Conservation (phyloP, 2,329 filamentous ascomycete genomes). For the Xylariales sp. region DNA sequence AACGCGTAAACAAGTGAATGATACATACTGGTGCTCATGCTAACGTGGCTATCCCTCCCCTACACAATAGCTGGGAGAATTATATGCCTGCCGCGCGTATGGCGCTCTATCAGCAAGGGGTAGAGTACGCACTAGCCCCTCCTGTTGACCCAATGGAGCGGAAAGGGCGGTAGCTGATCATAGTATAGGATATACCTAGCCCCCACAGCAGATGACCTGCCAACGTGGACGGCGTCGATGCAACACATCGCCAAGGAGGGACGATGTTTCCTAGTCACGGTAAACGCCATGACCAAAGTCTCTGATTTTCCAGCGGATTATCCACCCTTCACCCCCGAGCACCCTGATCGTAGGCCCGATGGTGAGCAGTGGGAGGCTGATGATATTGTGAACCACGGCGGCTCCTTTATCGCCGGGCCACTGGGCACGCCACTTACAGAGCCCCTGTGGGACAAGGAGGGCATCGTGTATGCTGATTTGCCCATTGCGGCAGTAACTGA, state of each 20-base stretch:
- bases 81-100: constrained; percentile 58
- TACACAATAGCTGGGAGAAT: constrained; percentile 54
- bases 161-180: constrained; percentile 15
- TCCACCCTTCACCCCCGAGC: constrained; percentile 54
- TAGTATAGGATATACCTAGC: constrained; percentile 49
- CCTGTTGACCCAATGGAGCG: too few relatives aligned
- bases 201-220: constrained; percentile 50
- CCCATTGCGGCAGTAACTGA: constrained; percentile 52
- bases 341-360: constrained; percentile 54
- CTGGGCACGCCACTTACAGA: constrained; percentile 54
- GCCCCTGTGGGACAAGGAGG: constrained; percentile 55
- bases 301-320: constrained; percentile 57
- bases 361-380: constrained; percentile 52
- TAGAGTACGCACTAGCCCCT: constrained; percentile 50
- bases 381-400: constrained; percentile 55
- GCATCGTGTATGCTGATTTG: constrained; percentile 54
- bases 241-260: constrained; percentile 60
- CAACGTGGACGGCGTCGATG: constrained; percentile 55
- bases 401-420: constrained; percentile 56
- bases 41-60: neutral
- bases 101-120: constrained; percentile 56
- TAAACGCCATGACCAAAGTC: constrained; percentile 56
- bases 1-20: neutral
- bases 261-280: constrained; percentile 56
- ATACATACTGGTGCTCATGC: constrained; percentile 18